Base-by-base conservation (phyloP, 352 stramenopile genomes). In the Globisporangium paddicum region DNA sequence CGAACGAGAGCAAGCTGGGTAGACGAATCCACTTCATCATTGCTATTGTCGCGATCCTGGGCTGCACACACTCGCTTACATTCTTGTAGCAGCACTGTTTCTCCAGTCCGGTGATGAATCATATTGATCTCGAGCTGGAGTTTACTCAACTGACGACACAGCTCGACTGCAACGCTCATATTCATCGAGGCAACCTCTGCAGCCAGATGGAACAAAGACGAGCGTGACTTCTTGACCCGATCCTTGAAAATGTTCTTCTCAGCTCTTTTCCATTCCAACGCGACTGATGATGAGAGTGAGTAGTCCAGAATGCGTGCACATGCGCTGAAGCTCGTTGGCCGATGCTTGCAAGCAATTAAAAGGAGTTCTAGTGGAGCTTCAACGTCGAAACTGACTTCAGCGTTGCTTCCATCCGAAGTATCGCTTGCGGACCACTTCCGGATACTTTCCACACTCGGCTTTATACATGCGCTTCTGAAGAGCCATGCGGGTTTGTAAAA, bases 61-160 rank as follows among this genome's bases (percentile, higher is more conserved):
- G 41, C 32, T 40, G 42, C 19, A 47, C 78, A 85, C 28, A 86
- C 55, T 1, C 74, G 73, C 55, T 86, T 86, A 53, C 78, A 88
- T 23, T 88, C 76, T 60, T 77, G 70, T 8, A 88, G 60, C 1
- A 88, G 52, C 7, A 71, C 78, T 0, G 76, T 79, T 46, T 88
- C 78, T 0, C 49, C 51, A 7, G 67, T 84, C 30, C 23, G 40
- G n/a, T 59, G 44, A 42, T 86, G 69, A 3, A 72, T 13, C 42
- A 71, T 55, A 46, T 88, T 85, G 40, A 88, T 77, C 52, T 84
- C 76, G 50, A 83, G 60, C 41, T 72, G 64, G 25, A 77, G 35
- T 38, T 60, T 62, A 28, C 67, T 58, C 23, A 89, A 58, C 0
- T 54, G 41, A 49, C 72, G 77, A 62, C 76, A 89, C 19, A 81